Base-by-base conservation (phyloP, 306 rosid species). In the Prosopis cineraria region DNA sequence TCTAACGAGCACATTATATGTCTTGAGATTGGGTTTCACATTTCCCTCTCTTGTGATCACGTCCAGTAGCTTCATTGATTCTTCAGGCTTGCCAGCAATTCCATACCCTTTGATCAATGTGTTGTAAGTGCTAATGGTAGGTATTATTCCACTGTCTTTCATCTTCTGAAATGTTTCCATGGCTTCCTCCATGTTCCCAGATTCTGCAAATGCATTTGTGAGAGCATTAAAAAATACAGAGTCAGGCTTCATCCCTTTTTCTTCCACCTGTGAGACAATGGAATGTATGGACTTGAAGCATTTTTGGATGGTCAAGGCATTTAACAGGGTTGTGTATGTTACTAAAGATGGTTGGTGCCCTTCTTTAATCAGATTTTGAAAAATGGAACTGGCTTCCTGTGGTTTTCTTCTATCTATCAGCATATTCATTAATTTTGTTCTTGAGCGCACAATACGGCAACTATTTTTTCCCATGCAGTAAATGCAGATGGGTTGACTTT, bases 91-190 rank as follows among this genome's bases (percentile, higher is more conserved):
- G 81, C 96, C 84, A 2, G 82, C 88, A 71, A 89, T 85, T 70
- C 96, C 96, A 72, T 85, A 89, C 70, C 96, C 93, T 87, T 91
- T 89, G 55, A 91, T 91, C 66, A 91, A 80, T 6, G 91, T 79
- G 78, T 91, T 87, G 22, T 87, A 89, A 72, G 91, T 91, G 80
- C 88, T 68, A 58, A 85, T 82, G 27, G 82, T 74, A 14, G 88
- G 93, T 60, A 67, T 74, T 45, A 89, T 44, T 76, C 91, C 93
- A 87, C 87, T 85, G 48, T 79, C 83, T 87, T 84, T 87, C 93
- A 91, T 91, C 76, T 91, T 85, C 79, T 71, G 65, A 30, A 91
- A 73, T 60, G 80, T 56, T 75, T 76, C 80, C 87, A 84, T 79
- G 78, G 96, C 93, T 80, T 91, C 89, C 73, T 89, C 88, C 73